Percentiles rank a stretch among this genome's conserved stretches.
These are phyloP conservation scores for Ceratocystis variospora DNA, from an alignment of 2,329 filamentous ascomycete genomes.

Conservation along the genomic window DNA sequence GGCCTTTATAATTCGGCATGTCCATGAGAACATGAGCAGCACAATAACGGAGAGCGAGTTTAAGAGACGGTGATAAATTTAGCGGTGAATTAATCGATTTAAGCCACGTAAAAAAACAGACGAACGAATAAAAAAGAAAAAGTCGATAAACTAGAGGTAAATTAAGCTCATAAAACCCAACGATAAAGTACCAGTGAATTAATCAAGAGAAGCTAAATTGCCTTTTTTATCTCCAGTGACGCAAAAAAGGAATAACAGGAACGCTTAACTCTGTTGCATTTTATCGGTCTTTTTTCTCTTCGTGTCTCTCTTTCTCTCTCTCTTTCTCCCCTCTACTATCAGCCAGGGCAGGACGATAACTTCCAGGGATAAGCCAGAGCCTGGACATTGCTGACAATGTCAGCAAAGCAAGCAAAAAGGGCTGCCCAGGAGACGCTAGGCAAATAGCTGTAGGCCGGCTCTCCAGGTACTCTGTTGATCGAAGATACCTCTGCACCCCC, in stretches of 20 bases:
- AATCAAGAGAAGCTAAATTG: neutral
- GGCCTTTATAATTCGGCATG: slow-evolving; percentile 5
- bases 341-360: neutral
- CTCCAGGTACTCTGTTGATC: neutral
- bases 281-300: neutral
- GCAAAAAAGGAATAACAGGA: neutral
- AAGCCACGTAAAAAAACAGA: slow-evolving; percentile 1
- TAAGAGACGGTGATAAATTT: neutral
- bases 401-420: neutral
- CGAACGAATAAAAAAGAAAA: neutral
- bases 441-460: neutral
- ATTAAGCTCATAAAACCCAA: neutral
- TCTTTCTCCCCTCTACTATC: neutral
- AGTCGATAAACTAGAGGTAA: neutral
- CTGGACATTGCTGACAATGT: neutral
- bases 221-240: neutral
- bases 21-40: neutral
- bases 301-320: neutral
- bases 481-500: neutral
- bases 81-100: neutral
- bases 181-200: neutral
- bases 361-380: neutral
- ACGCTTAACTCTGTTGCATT: neutral
- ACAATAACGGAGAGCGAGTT: neutral
- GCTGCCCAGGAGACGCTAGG: neutral